Conservation (phyloP, 2,329 filamentous ascomycete genomes). For the Hypocreales sp. region DNA sequence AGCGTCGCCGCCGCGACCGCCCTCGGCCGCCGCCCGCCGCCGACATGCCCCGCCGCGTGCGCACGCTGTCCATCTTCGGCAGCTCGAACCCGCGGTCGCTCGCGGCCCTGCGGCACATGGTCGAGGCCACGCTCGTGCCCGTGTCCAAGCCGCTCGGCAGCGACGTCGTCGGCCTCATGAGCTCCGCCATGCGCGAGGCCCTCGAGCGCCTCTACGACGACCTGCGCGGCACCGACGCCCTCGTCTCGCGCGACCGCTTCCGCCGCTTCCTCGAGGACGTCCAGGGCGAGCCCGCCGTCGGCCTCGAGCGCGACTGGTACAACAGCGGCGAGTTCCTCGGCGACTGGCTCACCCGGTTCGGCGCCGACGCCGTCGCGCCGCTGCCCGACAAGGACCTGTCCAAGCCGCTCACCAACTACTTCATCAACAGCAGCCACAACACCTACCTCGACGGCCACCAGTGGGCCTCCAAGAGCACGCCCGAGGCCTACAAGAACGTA, state of each 20-base stretch:
- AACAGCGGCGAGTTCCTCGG: conserved; percentile 33
- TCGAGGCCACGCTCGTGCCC: conserved; percentile 12
- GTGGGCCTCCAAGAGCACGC: conserved; percentile 59
- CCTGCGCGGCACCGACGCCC: conserved; percentile 18
- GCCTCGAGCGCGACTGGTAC: conserved; percentile 25
- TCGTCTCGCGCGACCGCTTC: conserved; percentile 22
- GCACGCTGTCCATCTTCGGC: conserved; percentile 24
- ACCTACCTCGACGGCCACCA: conserved; percentile 86
- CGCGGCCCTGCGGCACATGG: conserved; percentile 15
- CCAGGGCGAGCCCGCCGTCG: conserved; percentile 27
- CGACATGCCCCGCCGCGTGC: conserved; percentile 11
- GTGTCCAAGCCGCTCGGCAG: conserved; percentile 2
- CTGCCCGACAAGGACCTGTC: conserved; percentile 38
- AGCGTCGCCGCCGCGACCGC: no score
- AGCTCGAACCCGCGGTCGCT: conserved; percentile 16
- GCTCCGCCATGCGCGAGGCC: conserved; percentile 30
- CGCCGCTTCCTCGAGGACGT: conserved; percentile 30
- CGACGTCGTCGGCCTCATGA: conserved; percentile 24
- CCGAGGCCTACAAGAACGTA: conserved; percentile 64
- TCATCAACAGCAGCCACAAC: conserved; percentile 89
- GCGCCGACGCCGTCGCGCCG: conserved; percentile 27
- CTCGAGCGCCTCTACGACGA: conserved; percentile 31
- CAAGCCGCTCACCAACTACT: conserved; percentile 72
- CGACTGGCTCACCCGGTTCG: conserved; percentile 27
- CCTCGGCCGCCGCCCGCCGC: no score